Evolutionary conservation across 495 filamentous ascomycete species (phyloP).

Genomic region (Eremomyces bilateralis): DNA sequence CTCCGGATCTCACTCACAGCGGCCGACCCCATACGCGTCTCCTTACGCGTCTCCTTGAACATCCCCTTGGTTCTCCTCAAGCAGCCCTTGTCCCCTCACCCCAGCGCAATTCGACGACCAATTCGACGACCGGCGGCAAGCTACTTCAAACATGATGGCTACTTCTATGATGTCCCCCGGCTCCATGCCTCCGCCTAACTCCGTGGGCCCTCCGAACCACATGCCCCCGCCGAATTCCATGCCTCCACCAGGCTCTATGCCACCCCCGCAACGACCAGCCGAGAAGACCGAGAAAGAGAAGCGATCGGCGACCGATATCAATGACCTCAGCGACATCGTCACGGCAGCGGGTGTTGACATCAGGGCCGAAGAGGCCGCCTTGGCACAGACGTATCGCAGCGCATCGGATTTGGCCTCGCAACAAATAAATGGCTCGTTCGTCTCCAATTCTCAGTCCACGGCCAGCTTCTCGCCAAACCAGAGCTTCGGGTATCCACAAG

Average conservation of each 20-base stretch:
- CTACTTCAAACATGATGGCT: no score
- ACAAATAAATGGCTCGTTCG: no score
- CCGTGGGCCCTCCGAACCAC: no score
- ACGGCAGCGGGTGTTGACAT: slow-evolving; percentile 64
- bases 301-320: slow-evolving; percentile 38
- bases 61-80: no score
- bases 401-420: slow-evolving; percentile 13
- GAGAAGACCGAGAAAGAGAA: slow-evolving; percentile 11
- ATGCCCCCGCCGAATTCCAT: slow-evolving; percentile 7
- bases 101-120: no score
- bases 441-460: slow-evolving; percentile 21
- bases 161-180: slow-evolving; percentile 6
- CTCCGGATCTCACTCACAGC: no score
- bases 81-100: no score
- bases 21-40: no score
- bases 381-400: slow-evolving; percentile 33
- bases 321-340: slow-evolving; percentile 56
- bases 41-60: no score
- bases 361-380: slow-evolving; percentile 54
- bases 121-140: no score
- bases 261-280: slow-evolving; percentile 49
- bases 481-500: slow-evolving; percentile 23
- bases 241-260: slow-evolving; percentile 34
- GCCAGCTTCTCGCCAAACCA: slow-evolving; percentile 20
- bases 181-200: slow-evolving; percentile 12